A percentile compares a stretch with the other conserved stretches of the same genome.
Evolutionary conservation across 2,329 filamentous ascomycete species (phyloP).

Genomic region (Arachnopeziza araneosa): DNA sequence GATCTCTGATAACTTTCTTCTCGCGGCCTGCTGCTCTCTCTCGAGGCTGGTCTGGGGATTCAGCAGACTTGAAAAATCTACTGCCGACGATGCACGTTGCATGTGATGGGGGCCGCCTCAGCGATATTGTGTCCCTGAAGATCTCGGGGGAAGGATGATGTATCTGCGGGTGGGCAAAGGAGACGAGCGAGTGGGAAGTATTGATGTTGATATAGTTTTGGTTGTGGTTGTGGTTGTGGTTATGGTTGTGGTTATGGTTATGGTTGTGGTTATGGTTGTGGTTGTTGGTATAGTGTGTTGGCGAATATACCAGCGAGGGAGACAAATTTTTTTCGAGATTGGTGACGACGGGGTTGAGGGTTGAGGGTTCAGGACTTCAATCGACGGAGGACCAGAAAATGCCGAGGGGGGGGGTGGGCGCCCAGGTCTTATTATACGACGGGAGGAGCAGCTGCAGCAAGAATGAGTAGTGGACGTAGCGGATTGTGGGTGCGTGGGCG

Average conservation of each 20-base stretch:
- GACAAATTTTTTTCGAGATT: not conserved
- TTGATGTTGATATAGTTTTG: not conserved
- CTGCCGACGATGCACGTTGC: slow-evolving; percentile 67
- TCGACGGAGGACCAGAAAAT: not conserved
- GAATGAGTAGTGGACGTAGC: not conserved
- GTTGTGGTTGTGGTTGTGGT: not conserved
- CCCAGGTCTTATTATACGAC: not conserved
- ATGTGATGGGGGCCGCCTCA: slow-evolving; percentile 53
- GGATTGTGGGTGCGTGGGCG: not conserved
- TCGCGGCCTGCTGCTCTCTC: slow-evolving; percentile 28
- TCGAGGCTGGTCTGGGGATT: slow-evolving; percentile 49
- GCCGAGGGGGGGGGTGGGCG: not conserved
- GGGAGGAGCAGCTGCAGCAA: not conserved
- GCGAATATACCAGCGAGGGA: not conserved
- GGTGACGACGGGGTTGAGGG: not conserved
- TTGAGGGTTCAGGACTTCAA: not conserved
- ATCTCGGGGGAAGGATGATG: not conserved
- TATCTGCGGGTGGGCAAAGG: not conserved
- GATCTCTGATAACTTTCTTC: slow-evolving; percentile 27
- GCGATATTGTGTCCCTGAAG: slow-evolving; percentile 17
- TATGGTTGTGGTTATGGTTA: not conserved
- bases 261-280: not conserved
- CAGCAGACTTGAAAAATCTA: slow-evolving; percentile 71
- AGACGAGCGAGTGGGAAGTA: not conserved
- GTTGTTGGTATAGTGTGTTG: not conserved